Percentiles rank a stretch among this genome's conserved stretches.
Conservation (phyloP, 2,329 filamentous ascomycete species). For the Penicillium sp. region DNA sequence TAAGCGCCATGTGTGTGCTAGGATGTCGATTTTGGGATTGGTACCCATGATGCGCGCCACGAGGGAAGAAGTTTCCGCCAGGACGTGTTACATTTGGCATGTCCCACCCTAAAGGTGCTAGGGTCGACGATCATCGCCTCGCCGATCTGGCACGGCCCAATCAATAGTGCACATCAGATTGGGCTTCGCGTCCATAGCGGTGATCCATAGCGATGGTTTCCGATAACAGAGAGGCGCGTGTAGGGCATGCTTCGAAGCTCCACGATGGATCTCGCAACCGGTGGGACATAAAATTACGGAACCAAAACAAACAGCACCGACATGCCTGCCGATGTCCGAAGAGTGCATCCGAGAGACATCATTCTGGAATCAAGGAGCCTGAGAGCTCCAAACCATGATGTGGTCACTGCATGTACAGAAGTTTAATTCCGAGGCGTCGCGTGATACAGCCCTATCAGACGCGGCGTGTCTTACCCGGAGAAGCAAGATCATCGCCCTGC, state of each 20-base stretch:
- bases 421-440: not conserved
- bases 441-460: not conserved
- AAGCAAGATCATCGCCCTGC: not conserved
- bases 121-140: constrained; percentile 9
- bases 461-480: not conserved
- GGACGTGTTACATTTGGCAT: constrained; percentile 2
- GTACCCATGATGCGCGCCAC: constrained; percentile 12
- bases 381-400: not conserved
- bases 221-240: not conserved
- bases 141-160: constrained; percentile 19
- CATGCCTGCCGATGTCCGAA: not conserved
- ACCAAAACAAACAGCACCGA: not conserved
- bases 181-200: constrained; percentile 1
- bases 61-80: constrained; percentile 13
- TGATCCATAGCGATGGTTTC: not conserved
- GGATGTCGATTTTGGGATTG: constrained; percentile 2
- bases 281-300: not conserved
- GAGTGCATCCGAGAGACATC: not conserved
- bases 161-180: constrained; percentile 14
- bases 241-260: not conserved
- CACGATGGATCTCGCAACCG: not conserved
- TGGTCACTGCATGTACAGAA: not conserved
- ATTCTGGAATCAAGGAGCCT: not conserved
- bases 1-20: constrained; percentile 10
- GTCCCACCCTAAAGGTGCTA: constrained; percentile 5